A percentile compares a stretch with the other conserved stretches of the same genome.
phyloP scores from a whole-genome alignment of 2,329 filamentous ascomycete species.

The Plectosphaerella cucumerina region DNA sequence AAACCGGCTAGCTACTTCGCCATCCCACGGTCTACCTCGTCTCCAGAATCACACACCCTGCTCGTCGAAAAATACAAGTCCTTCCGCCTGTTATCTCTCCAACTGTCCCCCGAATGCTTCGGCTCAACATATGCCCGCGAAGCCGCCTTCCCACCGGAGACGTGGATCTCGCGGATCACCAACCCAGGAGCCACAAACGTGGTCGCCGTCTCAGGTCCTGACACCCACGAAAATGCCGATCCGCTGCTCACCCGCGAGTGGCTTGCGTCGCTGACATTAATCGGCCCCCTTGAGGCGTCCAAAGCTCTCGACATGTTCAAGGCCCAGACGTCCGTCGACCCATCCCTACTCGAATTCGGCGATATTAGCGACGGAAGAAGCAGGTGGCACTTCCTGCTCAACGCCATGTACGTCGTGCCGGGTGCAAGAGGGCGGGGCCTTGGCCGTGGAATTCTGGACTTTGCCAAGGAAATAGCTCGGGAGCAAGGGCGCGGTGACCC shows the following conservation, averaged over 20 bases:
- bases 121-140: conserved; percentile 8
- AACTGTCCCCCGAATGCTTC: conserved; percentile 6
- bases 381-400: conserved; percentile 1
- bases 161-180: conserved; percentile 3
- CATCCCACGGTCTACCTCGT: conserved; percentile 5
- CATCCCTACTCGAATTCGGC: not conserved
- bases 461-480: not conserved
- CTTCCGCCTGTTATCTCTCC: conserved; percentile 7
- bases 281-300: conserved; percentile 4
- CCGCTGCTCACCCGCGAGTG: not conserved
- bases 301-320: not conserved
- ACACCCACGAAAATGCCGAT: not conserved
- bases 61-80: conserved; percentile 4
- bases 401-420: conserved; percentile 9
- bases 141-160: conserved; percentile 1
- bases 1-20: not conserved
- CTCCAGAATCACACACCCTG: not conserved
- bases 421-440: not conserved
- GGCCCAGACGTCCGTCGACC: not conserved
- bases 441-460: not conserved
- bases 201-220: not conserved
- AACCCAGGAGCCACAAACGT: conserved; percentile 6
- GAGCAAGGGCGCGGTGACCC: not conserved
- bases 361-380: not conserved
- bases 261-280: conserved; percentile 3